A percentile compares a stretch with the other conserved stretches of the same genome.
phyloP scores from a whole-genome alignment of 441 rosid genomes.

The Oxalis stricta region DNA sequence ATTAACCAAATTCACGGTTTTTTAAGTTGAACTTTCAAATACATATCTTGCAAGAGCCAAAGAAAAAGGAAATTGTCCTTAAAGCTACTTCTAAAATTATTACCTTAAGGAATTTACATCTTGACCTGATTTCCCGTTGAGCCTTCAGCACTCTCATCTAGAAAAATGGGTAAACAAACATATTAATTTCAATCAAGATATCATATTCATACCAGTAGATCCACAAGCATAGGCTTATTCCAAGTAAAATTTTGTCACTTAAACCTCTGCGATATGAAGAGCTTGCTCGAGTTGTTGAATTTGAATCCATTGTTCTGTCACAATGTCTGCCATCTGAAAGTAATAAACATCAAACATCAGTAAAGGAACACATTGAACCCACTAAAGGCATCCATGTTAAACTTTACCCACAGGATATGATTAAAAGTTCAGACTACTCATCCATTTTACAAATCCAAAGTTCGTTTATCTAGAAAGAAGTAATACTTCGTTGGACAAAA shows the following conservation, averaged over 20 bases:
- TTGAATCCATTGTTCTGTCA: slow-evolving; percentile 78
- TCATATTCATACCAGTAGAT: not conserved
- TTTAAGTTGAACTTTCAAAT: too few relatives aligned
- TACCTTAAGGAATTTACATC: slow-evolving; percentile 64
- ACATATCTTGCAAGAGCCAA: not conserved
- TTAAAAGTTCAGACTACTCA: too few relatives aligned
- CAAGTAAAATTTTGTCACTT: not conserved
- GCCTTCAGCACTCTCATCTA: slow-evolving; percentile 43
- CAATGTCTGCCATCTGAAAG: slow-evolving; percentile 44
- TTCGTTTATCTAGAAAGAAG: too few relatives aligned
- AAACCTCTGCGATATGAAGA: slow-evolving; percentile 25
- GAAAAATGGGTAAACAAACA: not conserved
- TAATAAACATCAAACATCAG: slow-evolving; percentile 4
- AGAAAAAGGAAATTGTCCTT: not conserved
- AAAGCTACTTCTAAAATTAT: not conserved
- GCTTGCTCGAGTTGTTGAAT: slow-evolving; percentile 86
- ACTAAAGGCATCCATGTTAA: too few relatives aligned
- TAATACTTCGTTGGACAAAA: too few relatives aligned
- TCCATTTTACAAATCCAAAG: too few relatives aligned
- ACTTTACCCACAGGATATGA: not conserved
- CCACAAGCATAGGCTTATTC: not conserved
- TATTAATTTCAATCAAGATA: not conserved
- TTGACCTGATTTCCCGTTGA: slow-evolving; percentile 22
- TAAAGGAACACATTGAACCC: not conserved
- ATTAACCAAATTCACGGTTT: too few relatives aligned